A percentile compares a stretch with the other conserved stretches of the same genome.
These are phyloP conservation scores for Naematelia aurantialba DNA, from an alignment of 768 basidiomycete genomes.

Conservation along the genomic window DNA sequence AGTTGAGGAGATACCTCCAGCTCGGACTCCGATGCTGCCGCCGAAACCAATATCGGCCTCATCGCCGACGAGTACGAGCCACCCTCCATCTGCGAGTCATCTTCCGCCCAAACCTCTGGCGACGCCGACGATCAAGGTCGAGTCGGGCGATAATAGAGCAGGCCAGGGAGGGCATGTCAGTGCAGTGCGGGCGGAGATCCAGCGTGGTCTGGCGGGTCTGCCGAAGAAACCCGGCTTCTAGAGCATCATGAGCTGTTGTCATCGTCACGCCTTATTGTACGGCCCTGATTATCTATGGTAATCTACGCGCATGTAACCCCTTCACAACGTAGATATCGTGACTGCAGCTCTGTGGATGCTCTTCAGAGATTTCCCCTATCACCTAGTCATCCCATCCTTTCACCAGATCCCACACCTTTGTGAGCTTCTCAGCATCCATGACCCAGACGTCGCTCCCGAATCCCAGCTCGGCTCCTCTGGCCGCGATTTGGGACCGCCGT, in stretches of 20 bases:
- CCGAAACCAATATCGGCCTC: neutral
- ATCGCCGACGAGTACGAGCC: neutral
- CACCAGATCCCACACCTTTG: slow-evolving; percentile 6
- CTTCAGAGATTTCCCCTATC: too few species aligned
- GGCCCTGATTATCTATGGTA: too few species aligned
- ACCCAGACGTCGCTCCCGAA: slow-evolving; percentile 20
- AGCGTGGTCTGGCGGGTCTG: slow-evolving; percentile 23
- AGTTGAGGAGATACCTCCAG: slow-evolving; percentile 4
- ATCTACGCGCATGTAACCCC: too few species aligned
- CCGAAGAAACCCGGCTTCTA: slow-evolving; percentile 39
- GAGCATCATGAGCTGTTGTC: too few species aligned
- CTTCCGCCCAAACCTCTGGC: neutral
- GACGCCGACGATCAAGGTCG: neutral
- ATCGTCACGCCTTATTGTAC: neutral
- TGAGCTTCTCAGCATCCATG: slow-evolving; percentile 5
- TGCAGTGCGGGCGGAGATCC: neutral
- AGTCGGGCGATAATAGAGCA: neutral
- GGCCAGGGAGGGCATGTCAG: neutral
- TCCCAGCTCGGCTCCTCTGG: slow-evolving; percentile 10
- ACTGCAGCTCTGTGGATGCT: too few species aligned
- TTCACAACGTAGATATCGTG: too few species aligned
- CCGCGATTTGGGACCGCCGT: neutral
- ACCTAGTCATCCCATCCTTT: slow-evolving; percentile 2
- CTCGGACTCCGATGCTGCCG: neutral
- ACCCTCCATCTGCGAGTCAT: neutral